Evolutionary conservation across 2,329 filamentous ascomycete genomes (phyloP).

Genomic region (Ophiostoma perfectum): DNA sequence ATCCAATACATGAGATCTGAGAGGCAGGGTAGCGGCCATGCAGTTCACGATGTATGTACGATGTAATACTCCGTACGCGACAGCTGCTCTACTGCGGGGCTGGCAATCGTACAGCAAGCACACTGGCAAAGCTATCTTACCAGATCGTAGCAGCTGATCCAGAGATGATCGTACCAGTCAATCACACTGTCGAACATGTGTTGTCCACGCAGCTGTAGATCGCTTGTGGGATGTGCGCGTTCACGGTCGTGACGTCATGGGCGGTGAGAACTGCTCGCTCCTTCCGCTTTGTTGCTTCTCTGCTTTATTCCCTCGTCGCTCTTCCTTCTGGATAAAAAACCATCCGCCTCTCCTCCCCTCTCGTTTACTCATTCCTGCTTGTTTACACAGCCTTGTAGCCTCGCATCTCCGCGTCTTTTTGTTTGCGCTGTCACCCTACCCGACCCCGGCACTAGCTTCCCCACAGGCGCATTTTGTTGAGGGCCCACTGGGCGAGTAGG

Average conservation of each 20-base stretch:
- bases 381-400: neutral
- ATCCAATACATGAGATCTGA: too few relatives aligned
- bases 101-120: too few relatives aligned
- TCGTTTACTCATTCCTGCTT: neutral
- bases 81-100: too few relatives aligned
- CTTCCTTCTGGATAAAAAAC: neutral
- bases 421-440: neutral
- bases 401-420: neutral
- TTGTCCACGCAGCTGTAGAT: too few relatives aligned
- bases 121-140: too few relatives aligned
- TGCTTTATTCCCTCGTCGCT: neutral
- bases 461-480: constrained; percentile 10
- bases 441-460: constrained; percentile 4
- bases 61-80: too few relatives aligned
- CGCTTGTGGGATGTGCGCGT: too few relatives aligned
- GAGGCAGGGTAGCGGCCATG: too few relatives aligned
- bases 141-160: too few relatives aligned
- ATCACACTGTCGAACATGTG: too few relatives aligned
- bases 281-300: neutral
- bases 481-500: neutral
- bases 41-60: too few relatives aligned
- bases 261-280: neutral
- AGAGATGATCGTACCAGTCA: too few relatives aligned
- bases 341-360: neutral
- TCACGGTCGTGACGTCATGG: neutral